Evolutionary conservation across 1,284 basidiomycete genomes (phyloP), one percentile per base, ranked within the genome.

Genomic region (Malassezia restricta): DNA sequence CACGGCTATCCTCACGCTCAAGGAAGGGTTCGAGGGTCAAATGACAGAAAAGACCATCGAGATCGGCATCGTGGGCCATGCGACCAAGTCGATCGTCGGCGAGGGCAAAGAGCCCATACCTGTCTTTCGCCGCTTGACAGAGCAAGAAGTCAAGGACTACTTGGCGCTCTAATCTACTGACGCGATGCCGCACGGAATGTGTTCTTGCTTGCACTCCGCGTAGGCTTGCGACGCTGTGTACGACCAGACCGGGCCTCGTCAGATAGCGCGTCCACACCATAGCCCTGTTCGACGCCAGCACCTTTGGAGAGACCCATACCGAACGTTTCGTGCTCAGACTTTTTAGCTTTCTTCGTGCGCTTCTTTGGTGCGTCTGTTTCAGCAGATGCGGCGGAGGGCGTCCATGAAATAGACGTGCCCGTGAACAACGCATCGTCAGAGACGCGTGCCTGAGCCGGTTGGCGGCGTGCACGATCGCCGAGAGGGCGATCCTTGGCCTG

Each of bases 31-130:
- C 66, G 94, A 99, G 76, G 94, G 94, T 11, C 87, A 96, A 74
- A 96, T 99, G 91, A 96, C 92, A 17, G 92, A 96, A 77, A 92
- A 96, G 78, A 99, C 94, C 32, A 94, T 99, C 69, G 94, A 99
- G 76, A 91, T 99, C 55, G 94, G 94, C 42, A 83, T 99, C 43
- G 82, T 98, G 56, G 63, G 61, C 31, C 88, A 54, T 4, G 51
- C 50, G 28, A 62, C 55, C 15, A 47, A 54, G 38, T 59, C 57
- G 11, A 50, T 56, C 29, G 53, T 56, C 14, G 54, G 62, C 37
- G 61, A 58, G 1, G 58, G 54, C 28, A 56, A 43, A 2, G 61
- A 67, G 40, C 49, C 53, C 6, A 20, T 54, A 17, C 68, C 69
- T 8, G 62, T 68, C 11, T 72, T 72, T 50, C 54, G 65, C 8